A percentile compares a stretch with the other conserved stretches of the same genome.
Conservation (phyloP, 163 green algal genomes). For the Scenedesmus sp. region DNA sequence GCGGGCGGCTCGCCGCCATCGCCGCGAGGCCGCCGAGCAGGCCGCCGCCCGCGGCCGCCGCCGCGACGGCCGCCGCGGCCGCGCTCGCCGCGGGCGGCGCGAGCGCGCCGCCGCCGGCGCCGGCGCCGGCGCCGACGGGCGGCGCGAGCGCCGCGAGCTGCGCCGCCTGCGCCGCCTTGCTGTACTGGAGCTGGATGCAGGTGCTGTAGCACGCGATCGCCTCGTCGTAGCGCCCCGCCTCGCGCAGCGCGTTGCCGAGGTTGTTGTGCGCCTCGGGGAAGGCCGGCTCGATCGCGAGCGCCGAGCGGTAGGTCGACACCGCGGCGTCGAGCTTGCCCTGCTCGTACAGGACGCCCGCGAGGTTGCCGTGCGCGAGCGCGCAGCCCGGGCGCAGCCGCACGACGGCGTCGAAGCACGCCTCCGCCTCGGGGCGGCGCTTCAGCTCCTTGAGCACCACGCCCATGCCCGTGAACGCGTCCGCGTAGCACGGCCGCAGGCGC, state of each 20-base stretch:
- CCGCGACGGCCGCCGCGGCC: slow-evolving; percentile 5
- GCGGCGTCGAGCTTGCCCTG: slow-evolving; percentile 74
- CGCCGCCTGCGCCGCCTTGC: slow-evolving; percentile 29
- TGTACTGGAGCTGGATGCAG: slow-evolving; percentile 82
- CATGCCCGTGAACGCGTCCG: slow-evolving; percentile 76
- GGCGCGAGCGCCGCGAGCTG: not conserved
- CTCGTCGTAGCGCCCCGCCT: slow-evolving; percentile 72
- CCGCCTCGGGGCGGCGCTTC: slow-evolving; percentile 61
- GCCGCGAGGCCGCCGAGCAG: slow-evolving; percentile 10
- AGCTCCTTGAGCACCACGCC: slow-evolving; percentile 75
- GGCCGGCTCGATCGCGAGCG: slow-evolving; percentile 68
- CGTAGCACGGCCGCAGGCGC: slow-evolving; percentile 58
- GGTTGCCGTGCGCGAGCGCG: slow-evolving; percentile 75
- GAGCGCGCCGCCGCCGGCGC: not conserved
- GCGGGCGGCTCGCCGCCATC: slow-evolving; percentile 22
- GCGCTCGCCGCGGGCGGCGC: too few species aligned
- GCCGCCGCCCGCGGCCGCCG: not conserved
- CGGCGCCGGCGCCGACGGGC: not conserved
- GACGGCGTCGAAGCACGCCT: slow-evolving; percentile 66
- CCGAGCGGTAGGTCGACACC: slow-evolving; percentile 69
- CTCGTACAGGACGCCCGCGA: slow-evolving; percentile 72
- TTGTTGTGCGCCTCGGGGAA: slow-evolving; percentile 88
- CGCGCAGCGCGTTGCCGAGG: slow-evolving; percentile 80
- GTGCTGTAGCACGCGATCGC: slow-evolving; percentile 83
- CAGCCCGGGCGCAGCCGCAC: slow-evolving; percentile 68